These are phyloP conservation scores for Ustilago trichophora DNA, from an alignment of 1,284 basidiomycete species.

Conservation along the genomic window DNA sequence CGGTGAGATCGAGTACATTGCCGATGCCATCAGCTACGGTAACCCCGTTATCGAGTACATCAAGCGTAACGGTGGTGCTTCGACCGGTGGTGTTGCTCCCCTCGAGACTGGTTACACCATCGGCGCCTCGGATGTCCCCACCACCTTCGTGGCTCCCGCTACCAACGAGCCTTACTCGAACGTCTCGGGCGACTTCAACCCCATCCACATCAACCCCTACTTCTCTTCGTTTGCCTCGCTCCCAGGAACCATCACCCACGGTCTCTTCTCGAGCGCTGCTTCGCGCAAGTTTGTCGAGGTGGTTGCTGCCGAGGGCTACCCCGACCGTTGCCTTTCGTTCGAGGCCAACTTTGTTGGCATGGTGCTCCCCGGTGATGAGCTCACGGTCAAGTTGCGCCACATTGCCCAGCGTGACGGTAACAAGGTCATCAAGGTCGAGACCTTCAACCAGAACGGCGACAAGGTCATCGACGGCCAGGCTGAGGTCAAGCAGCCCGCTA, in stretches of 20 bases:
- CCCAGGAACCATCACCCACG: slow-evolving; percentile 96
- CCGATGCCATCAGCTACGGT: slow-evolving; percentile 67
- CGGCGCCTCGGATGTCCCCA: slow-evolving; percentile 35
- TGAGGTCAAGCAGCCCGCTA: slow-evolving; percentile 82
- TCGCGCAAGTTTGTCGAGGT: slow-evolving; percentile 92
- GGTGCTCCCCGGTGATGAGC: slow-evolving; percentile 91
- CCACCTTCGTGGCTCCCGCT: slow-evolving; percentile 69
- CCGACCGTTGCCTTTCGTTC: slow-evolving; percentile 73
- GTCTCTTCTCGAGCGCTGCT: slow-evolving; percentile 94
- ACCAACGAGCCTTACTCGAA: slow-evolving; percentile 94
- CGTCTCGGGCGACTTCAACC: slow-evolving; percentile 94
- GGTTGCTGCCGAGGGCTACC: slow-evolving; percentile 89
- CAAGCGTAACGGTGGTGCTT: slow-evolving; percentile 83
- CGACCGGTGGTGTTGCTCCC: slow-evolving; percentile 77
- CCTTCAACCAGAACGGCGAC: slow-evolving; percentile 83
- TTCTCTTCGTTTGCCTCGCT: slow-evolving; percentile 93
- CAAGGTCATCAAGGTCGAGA: slow-evolving; percentile 89
- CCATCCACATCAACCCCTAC: slow-evolving; percentile 98
- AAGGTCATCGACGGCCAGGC: slow-evolving; percentile 92
- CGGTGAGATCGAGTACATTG: slow-evolving; percentile 55
- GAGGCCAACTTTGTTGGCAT: slow-evolving; percentile 82
- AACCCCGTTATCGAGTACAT: slow-evolving; percentile 94
- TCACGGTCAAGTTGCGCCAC: slow-evolving; percentile 79
- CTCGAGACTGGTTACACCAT: slow-evolving; percentile 73
- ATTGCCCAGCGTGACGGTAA: slow-evolving; percentile 58